Percentiles rank a stretch among this genome's conserved stretches.
These are phyloP conservation scores for Sordariomycetes sp. DNA, from an alignment of 2,329 filamentous ascomycete genomes.

Conservation along the genomic window DNA sequence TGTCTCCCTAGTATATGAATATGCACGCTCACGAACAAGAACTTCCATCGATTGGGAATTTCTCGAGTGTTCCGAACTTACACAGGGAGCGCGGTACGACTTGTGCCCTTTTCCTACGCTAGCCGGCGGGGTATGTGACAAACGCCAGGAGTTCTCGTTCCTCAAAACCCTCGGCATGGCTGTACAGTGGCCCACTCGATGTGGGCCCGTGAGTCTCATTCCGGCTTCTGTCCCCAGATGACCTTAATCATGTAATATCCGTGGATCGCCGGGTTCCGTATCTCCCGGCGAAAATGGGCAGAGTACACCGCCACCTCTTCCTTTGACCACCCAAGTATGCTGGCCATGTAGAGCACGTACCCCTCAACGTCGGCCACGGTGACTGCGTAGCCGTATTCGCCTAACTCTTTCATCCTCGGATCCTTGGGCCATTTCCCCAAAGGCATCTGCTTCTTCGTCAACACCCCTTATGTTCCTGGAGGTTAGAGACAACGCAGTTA, in stretches of 20 bases:
- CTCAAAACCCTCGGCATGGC: too few relatives aligned
- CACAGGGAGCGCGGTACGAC: too few relatives aligned
- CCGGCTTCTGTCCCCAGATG: not conserved
- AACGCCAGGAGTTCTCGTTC: too few relatives aligned
- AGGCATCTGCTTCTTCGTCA: slow-evolving; percentile 14
- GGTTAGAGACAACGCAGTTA: not conserved
- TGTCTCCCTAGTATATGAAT: too few relatives aligned
- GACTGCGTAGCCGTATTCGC: slow-evolving; percentile 21
- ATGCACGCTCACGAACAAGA: too few relatives aligned
- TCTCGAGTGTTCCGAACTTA: too few relatives aligned
- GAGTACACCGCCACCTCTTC: slow-evolving; percentile 19
- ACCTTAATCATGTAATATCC: slow-evolving; percentile 24
- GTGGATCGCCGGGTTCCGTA: slow-evolving; percentile 19
- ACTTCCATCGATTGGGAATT: too few relatives aligned
- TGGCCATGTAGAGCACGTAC: slow-evolving; percentile 21
- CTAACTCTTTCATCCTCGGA: slow-evolving; percentile 28
- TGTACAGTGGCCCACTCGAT: too few relatives aligned
- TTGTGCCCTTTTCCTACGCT: too few relatives aligned
- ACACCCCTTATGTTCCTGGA: not conserved
- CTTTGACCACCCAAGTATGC: slow-evolving; percentile 18
- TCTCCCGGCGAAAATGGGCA: slow-evolving; percentile 17
- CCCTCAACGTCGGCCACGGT: slow-evolving; percentile 19
- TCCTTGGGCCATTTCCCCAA: slow-evolving; percentile 30
- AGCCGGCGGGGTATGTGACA: too few relatives aligned
- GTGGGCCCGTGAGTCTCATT: too few relatives aligned